These are phyloP conservation scores for Nitzschia putrida DNA, from an alignment of 108 stramenopile species.

Conservation along the genomic window DNA sequence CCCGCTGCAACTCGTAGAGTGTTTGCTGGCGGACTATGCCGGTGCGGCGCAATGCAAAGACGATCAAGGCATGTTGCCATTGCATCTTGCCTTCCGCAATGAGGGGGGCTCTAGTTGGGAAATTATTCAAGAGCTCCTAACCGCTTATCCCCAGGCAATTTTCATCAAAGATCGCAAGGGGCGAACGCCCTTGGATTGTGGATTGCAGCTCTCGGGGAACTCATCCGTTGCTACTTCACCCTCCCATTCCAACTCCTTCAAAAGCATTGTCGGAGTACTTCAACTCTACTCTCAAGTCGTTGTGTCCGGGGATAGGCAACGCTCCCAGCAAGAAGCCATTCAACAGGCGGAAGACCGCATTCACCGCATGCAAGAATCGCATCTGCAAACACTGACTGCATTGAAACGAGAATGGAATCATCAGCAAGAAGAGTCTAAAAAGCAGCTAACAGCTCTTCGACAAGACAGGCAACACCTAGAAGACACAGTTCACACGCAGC, in stretches of 20 bases:
- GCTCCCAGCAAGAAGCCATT: conserved; percentile 25
- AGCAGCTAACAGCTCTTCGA: conserved; percentile 4
- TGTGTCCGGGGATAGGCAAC: conserved; percentile 34
- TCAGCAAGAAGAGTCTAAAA: conserved; percentile 18
- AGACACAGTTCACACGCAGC: conserved; percentile 4
- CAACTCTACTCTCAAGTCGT: conserved; percentile 52
- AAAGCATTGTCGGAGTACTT: conserved; percentile 39
- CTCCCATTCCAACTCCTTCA: conserved; percentile 40
- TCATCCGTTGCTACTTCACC: conserved; percentile 21
- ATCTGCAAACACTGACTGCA: conserved; percentile 23
- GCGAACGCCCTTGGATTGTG: conserved; percentile 62
- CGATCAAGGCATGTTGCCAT: conserved; percentile 83
- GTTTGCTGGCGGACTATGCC: conserved; percentile 60
- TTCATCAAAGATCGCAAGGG: conserved; percentile 80
- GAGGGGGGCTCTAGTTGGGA: conserved; percentile 48
- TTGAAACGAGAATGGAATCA: conserved; percentile 28
- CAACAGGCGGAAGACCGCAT: conserved; percentile 28
- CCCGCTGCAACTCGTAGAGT: conserved; percentile 48
- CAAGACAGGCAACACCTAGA: conserved; percentile 16
- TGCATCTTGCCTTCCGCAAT: conserved; percentile 82
- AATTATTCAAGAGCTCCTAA: conserved; percentile 59
- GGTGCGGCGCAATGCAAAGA: conserved; percentile 73
- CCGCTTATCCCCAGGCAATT: conserved; percentile 71
- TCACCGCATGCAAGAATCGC: conserved; percentile 33
- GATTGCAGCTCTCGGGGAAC: conserved; percentile 11